Percentiles rank a stretch among this genome's conserved stretches.
phyloP scores from a whole-genome alignment of 1,284 basidiomycete genomes.

The Ceratobasidium sp. region DNA sequence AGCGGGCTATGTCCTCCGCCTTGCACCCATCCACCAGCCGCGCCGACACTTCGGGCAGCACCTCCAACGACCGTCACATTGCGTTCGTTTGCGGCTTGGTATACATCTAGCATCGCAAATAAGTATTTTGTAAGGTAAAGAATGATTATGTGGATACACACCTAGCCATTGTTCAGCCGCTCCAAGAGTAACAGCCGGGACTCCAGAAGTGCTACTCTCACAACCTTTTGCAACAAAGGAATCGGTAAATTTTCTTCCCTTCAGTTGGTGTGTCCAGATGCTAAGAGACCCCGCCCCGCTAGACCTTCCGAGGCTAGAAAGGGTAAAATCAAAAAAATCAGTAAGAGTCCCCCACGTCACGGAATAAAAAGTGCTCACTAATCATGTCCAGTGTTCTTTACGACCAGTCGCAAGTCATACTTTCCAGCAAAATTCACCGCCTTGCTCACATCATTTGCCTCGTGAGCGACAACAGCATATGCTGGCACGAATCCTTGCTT shows the following conservation, averaged over 20 bases:
- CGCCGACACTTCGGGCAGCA: constrained; percentile 38
- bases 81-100: constrained; percentile 37
- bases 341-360: too few species aligned
- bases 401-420: constrained; percentile 58
- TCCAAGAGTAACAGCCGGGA: constrained; percentile 26
- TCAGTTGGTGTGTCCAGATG: constrained; percentile 54
- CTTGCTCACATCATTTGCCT: constrained; percentile 55
- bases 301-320: constrained; percentile 54
- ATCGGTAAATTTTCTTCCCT: constrained; percentile 39
- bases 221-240: constrained; percentile 11
- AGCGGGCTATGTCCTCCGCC: constrained; percentile 42
- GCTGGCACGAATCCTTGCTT: constrained; percentile 32
- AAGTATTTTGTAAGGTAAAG: too few species aligned
- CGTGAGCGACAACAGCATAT: constrained; percentile 56
- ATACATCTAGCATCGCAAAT: constrained; percentile 24
- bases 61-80: constrained; percentile 40
- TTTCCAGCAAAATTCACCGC: constrained; percentile 57
- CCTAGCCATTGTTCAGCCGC: constrained; percentile 42
- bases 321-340: not conserved
- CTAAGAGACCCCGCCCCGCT: constrained; percentile 55
- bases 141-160: not conserved
- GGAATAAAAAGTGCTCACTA: constrained; percentile 1
- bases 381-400: constrained; percentile 62
- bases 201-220: not conserved
- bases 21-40: constrained; percentile 43